Conservation (phyloP, 805 yeast species). For the Nakazawaea ernobii region DNA sequence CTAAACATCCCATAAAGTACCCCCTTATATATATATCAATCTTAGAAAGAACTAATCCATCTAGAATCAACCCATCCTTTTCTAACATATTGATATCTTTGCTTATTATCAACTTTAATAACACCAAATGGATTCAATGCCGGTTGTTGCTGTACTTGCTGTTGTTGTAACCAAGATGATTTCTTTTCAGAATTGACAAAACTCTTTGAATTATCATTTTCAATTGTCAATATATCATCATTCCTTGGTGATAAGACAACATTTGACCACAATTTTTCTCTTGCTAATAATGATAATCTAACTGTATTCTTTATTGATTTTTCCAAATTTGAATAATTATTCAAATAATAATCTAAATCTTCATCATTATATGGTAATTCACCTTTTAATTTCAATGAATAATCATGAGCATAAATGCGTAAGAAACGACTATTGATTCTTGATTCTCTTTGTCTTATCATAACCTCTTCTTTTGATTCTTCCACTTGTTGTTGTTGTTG, state of each 20-base stretch:
- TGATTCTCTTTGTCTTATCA: slow-evolving; percentile 32
- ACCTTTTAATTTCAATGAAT: slow-evolving; percentile 30
- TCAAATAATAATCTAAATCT: slow-evolving; percentile 24
- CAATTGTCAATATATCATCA: slow-evolving; percentile 23
- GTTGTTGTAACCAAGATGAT: background rate
- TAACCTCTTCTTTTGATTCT: background rate
- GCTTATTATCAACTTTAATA: background rate
- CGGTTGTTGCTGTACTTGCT: too few species aligned
- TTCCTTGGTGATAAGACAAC: slow-evolving; percentile 47
- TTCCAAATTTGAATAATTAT: background rate
- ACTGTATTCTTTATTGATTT: slow-evolving; percentile 13
- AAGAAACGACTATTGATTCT: slow-evolving; percentile 46
- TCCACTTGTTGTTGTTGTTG: background rate
- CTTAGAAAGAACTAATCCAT: background rate
- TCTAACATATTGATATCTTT: slow-evolving; percentile 4
- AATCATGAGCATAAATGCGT: slow-evolving; percentile 44
- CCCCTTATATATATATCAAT: too few species aligned
- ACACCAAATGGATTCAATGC: background rate
- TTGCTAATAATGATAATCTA: slow-evolving; percentile 34
- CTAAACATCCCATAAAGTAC: too few species aligned
- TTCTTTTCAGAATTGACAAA: background rate
- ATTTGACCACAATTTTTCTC: slow-evolving; percentile 48
- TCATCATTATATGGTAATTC: slow-evolving; percentile 26
- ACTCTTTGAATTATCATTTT: background rate
- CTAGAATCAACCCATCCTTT: slow-evolving; percentile 4